These are phyloP conservation scores for Rhodamnia argentea DNA, from an alignment of 345 rosid genomes.

Conservation along the genomic window DNA sequence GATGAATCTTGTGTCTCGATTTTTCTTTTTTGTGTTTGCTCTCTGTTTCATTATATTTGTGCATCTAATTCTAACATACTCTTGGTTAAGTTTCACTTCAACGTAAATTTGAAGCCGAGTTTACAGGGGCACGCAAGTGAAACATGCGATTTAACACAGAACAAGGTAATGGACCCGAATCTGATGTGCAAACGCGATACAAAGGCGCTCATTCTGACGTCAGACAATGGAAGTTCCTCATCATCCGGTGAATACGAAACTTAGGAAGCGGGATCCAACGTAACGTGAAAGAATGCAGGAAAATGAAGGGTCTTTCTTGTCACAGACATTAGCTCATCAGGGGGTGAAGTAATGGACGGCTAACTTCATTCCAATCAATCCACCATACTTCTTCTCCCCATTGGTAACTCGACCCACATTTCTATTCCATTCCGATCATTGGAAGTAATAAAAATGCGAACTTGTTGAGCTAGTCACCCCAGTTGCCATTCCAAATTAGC, in stretches of 20 bases:
- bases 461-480: not conserved
- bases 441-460: not conserved
- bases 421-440: not conserved
- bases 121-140: not conserved
- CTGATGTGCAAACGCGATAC: rapidly evolving
- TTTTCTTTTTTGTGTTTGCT: too few species aligned
- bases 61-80: not conserved
- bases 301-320: not conserved
- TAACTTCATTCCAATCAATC: not conserved
- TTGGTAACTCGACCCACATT: not conserved
- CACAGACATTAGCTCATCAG: not conserved
- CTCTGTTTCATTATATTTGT: too few species aligned
- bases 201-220: rapidly evolving
- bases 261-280: too few species aligned
- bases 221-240: not conserved
- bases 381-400: not conserved
- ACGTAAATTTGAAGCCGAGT: not conserved
- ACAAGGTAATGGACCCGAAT: rapidly evolving
- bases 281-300: not conserved
- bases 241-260: rapidly evolving
- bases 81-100: not conserved
- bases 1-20: too few species aligned
- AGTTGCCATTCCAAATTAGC: not conserved
- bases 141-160: not conserved
- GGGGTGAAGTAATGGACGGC: not conserved